A percentile compares a stretch with the other conserved stretches of the same genome.
Conservation (phyloP, 2,329 filamentous ascomycete species). For the Pseudogymnoascus destructans region DNA sequence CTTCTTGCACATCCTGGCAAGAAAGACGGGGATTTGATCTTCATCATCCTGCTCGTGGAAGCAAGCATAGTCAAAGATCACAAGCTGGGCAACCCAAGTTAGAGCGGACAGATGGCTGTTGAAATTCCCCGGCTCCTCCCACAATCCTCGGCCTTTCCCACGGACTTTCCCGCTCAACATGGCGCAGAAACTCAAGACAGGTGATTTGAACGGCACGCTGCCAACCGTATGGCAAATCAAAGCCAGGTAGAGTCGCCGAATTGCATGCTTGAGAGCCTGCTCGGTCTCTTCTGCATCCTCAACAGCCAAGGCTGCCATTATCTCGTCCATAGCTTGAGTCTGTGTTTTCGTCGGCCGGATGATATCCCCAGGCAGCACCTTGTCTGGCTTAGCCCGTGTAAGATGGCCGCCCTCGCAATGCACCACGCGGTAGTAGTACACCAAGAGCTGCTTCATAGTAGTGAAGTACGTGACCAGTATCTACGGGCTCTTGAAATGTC, state of each 20-base stretch:
- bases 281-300: constrained; percentile 9
- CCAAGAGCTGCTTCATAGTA: constrained; percentile 14
- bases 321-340: constrained; percentile 11
- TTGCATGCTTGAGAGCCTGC: constrained; percentile 12
- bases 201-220: constrained; percentile 12
- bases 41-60: constrained; percentile 14
- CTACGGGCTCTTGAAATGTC: constrained; percentile 12
- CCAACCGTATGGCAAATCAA: constrained; percentile 14
- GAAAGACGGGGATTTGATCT: constrained; percentile 13
- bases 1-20: constrained; percentile 12
- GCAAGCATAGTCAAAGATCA: constrained; percentile 10
- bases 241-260: constrained; percentile 11
- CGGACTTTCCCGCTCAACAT: constrained; percentile 9
- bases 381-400: background rate
- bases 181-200: constrained; percentile 13
- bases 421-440: constrained; percentile 13
- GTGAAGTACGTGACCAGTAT: constrained; percentile 14
- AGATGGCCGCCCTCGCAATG: constrained; percentile 11
- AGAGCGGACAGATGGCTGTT: constrained; percentile 13
- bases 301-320: constrained; percentile 10
- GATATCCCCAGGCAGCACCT: background rate
- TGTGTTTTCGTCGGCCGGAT: background rate
- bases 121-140: constrained; percentile 10
- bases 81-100: constrained; percentile 13
- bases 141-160: constrained; percentile 3